Evolutionary conservation across 2,329 filamentous ascomycete genomes (phyloP).

Genomic region (Colletotrichum caudatum): DNA sequence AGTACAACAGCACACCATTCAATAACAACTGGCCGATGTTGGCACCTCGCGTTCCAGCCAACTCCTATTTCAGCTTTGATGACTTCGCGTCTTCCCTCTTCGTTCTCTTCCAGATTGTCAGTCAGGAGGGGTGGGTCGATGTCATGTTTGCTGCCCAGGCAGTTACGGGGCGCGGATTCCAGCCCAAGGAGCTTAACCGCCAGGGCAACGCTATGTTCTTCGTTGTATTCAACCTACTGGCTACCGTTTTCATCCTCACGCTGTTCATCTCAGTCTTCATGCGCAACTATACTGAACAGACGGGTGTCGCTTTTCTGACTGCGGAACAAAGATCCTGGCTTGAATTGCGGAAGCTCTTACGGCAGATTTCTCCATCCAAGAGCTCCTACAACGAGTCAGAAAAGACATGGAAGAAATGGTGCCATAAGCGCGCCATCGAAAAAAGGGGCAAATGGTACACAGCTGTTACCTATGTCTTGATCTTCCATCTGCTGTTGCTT

Average conservation of each 20-base stretch:
- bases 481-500: constrained; percentile 85
- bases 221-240: constrained; percentile 94
- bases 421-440: constrained; percentile 91
- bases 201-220: constrained; percentile 95
- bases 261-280: constrained; percentile 99
- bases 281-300: constrained; percentile 99
- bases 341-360: constrained; percentile 89
- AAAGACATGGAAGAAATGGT: constrained; percentile 89
- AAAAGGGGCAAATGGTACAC: constrained; percentile 95
- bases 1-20: constrained; percentile 81
- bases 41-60: constrained; percentile 82
- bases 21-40: constrained; percentile 81
- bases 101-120: constrained; percentile 98
- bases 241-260: constrained; percentile 95
- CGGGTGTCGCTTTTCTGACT: constrained; percentile 94
- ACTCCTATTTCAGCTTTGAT: constrained; percentile 92
- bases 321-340: constrained; percentile 97
- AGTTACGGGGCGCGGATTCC: constrained; percentile 80
- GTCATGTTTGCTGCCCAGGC: constrained; percentile 88
- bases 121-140: constrained; percentile 97
- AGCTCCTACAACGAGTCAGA: constrained; percentile 83
- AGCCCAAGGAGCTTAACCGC: constrained; percentile 76
- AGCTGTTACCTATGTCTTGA: constrained; percentile 80
- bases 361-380: constrained; percentile 95
- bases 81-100: constrained; percentile 94